Base-by-base conservation (phyloP, 1,139 yeast species). In the Pneumocystis wakefieldiae region DNA sequence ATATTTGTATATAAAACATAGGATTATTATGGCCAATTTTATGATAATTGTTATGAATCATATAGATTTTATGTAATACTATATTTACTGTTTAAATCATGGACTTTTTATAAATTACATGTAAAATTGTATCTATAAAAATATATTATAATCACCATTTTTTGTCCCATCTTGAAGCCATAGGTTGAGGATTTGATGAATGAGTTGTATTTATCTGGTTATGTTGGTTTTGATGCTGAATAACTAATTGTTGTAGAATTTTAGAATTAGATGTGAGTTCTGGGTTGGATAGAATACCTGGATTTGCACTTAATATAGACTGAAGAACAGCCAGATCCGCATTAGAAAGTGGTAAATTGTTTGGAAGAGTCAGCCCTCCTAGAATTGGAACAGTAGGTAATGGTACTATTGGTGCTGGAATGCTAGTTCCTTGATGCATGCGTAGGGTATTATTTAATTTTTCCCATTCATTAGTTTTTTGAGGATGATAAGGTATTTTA, bases 311-410 rank as follows among this genome's bases (percentile, higher is more conserved):
- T 14, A 72, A 59, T 19, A 72, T 67, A 28, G 64, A 64, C 62
- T 67, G 68, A 61, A 72, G 67, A 32, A 69, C 59, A 19, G 66
- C 68, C 29, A 68, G 67, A 36, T 72, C 73, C 55, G 69, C 68
- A 15, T 68, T 63, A 2, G 70, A 67, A 48, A 70, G 67, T 41
- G 79, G 73, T 64, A 73, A 75, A 32, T 66, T 64, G 0, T 78
- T 77, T 29, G 76, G 66, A 53, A 12, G 62, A 59, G n/a, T 63
- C 24, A 61, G 24, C 28, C 32, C 60, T 10, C 32, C 32, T 24
- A 48, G 28, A 28, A 24, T 37, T 57, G 55, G 36, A 19, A 62
- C 38, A 35, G 62, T 35, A n/a, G 48, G 14, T 12, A 63, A 57
- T 24, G 36, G 48, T 12, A 7, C 3, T 39, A 39, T 59, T 37